Conservation (phyloP, 2,329 filamentous ascomycete genomes). For the Colletotrichum higginsianum region DNA sequence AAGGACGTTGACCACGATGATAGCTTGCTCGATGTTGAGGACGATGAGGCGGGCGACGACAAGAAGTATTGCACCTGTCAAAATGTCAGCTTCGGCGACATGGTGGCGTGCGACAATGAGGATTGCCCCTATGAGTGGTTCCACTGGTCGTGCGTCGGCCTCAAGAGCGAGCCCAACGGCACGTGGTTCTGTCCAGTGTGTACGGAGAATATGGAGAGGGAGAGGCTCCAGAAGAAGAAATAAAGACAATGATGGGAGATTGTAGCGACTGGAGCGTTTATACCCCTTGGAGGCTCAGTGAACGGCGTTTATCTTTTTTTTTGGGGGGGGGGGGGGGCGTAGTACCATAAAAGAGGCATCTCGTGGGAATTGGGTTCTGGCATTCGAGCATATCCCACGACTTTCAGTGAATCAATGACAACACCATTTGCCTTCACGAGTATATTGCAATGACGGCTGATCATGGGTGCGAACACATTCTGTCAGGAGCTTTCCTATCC, state of each 20-base stretch:
- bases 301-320: not conserved
- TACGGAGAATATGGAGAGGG: slow-evolving; percentile 66
- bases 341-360: not conserved
- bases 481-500: not conserved
- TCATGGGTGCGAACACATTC: not conserved
- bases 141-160: slow-evolving; percentile 82
- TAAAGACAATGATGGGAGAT: not conserved
- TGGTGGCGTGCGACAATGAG: slow-evolving; percentile 91
- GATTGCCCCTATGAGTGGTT: slow-evolving; percentile 90
- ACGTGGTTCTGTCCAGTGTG: slow-evolving; percentile 79
- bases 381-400: slow-evolving; percentile 1
- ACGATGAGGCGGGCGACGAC: slow-evolving; percentile 82
- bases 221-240: slow-evolving; percentile 45
- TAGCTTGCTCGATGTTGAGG: slow-evolving; percentile 69
- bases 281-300: slow-evolving; percentile 28
- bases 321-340: too few relatives aligned
- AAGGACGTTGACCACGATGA: slow-evolving; percentile 66
- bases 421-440: not conserved
- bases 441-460: not conserved
- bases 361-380: not conserved
- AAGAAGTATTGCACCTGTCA: slow-evolving; percentile 89
- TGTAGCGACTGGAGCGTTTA: slow-evolving; percentile 14
- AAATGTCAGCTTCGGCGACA: slow-evolving; percentile 87
- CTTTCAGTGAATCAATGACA: not conserved
- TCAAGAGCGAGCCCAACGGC: slow-evolving; percentile 77